Percentiles rank a stretch among this genome's conserved stretches.
Conservation (phyloP, 257 asterid genomes). For the Nicotiana obtusifolia region DNA sequence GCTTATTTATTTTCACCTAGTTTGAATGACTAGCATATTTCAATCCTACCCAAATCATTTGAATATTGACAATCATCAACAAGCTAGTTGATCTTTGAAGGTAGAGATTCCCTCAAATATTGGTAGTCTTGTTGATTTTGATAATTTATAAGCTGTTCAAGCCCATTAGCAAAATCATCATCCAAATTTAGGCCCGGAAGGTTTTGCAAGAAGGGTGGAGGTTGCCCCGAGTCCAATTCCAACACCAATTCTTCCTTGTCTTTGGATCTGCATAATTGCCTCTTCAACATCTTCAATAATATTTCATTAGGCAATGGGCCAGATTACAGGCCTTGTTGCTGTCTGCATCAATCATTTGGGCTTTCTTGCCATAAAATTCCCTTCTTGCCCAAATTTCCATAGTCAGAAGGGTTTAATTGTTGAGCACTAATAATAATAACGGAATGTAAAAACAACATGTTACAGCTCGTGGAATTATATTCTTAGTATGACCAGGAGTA, state of each 20-base stretch:
- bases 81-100: constrained; percentile 72
- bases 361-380: constrained; percentile 64
- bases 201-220: constrained; percentile 1
- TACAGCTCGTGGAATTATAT: not conserved
- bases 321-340: constrained; percentile 79
- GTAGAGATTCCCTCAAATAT: constrained; percentile 78
- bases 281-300: constrained; percentile 35
- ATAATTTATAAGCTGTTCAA: constrained; percentile 44
- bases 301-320: constrained; percentile 61
- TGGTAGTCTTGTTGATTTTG: constrained; percentile 70
- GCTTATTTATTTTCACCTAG: not conserved
- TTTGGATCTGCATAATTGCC: constrained; percentile 46
- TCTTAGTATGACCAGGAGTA: too few relatives aligned
- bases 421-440: too few relatives aligned
- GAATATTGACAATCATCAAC: constrained; percentile 23
- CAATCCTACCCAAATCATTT: too few relatives aligned
- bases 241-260: constrained; percentile 40
- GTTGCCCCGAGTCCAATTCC: constrained; percentile 32
- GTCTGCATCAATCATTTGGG: constrained; percentile 83
- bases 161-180: constrained; percentile 48
- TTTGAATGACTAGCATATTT: not conserved
- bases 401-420: too few relatives aligned
- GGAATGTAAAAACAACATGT: too few relatives aligned
- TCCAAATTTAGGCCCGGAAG: too few relatives aligned
- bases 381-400: constrained; percentile 67